Conservation (phyloP, 2,329 filamentous ascomycete genomes). For the Thyridium curvatum region DNA sequence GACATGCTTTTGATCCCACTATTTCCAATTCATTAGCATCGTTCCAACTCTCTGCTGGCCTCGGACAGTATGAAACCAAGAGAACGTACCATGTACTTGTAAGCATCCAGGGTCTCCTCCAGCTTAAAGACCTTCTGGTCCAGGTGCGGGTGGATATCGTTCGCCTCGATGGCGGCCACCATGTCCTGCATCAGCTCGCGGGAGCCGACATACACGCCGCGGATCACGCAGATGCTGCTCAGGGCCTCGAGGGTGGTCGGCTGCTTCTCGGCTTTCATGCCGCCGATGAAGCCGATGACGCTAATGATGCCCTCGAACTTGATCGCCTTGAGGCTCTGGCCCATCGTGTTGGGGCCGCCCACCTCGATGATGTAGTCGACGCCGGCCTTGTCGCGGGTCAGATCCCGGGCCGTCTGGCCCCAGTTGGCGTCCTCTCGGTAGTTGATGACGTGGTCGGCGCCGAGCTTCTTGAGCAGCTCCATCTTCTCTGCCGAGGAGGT, state of each 20-base stretch:
- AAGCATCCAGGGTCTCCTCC: conserved; percentile 34
- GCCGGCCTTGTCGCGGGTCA: conserved; percentile 38
- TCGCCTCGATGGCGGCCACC: conserved; percentile 32
- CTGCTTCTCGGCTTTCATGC: conserved; percentile 33
- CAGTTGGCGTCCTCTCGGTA: conserved; percentile 45
- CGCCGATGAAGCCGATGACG: conserved; percentile 35
- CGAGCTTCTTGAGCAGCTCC: conserved; percentile 40
- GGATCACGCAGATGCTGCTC: conserved; percentile 26
- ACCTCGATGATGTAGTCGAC: conserved; percentile 51
- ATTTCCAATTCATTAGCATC: conserved; percentile 1
- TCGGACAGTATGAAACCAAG: neutral
- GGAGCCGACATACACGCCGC: conserved; percentile 34
- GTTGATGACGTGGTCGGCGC: conserved; percentile 51
- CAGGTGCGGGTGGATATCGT: conserved; percentile 34
- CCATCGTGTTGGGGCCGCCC: conserved; percentile 44
- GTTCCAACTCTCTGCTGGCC: no score
- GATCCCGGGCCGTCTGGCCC: conserved; percentile 43
- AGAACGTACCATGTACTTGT: conserved; percentile 41
- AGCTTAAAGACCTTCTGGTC: conserved; percentile 29
- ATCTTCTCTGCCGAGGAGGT: conserved; percentile 45
- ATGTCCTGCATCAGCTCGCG: conserved; percentile 34
- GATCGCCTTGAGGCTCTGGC: conserved; percentile 25
- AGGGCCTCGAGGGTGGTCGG: conserved; percentile 44
- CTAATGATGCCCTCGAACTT: conserved; percentile 24
- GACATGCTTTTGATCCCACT: conserved; percentile 46